Conservation (phyloP, 768 basidiomycete species). For the Coprinopsis cinerea region DNA sequence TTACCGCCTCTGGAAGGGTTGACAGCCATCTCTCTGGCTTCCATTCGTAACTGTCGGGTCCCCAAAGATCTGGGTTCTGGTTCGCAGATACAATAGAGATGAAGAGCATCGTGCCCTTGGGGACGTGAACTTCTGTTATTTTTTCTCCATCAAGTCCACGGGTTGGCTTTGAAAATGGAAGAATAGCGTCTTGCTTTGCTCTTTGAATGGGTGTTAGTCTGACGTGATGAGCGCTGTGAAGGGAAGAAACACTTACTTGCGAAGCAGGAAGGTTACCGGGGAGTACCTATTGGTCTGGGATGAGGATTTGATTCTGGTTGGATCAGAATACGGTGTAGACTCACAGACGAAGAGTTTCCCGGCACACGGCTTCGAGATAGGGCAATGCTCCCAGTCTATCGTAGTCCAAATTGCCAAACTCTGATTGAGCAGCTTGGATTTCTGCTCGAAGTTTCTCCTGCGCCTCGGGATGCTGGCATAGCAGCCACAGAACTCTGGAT, state of each 20-base stretch:
- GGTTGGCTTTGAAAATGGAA: slow-evolving; percentile 27
- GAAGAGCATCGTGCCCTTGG: slow-evolving; percentile 21
- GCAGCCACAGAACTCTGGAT: slow-evolving; percentile 25
- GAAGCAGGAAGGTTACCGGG: slow-evolving; percentile 11
- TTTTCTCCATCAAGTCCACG: slow-evolving; percentile 22
- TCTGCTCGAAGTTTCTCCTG: slow-evolving; percentile 34
- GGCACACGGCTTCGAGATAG: slow-evolving; percentile 29
- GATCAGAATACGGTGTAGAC: slow-evolving; percentile 3
- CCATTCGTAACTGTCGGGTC: slow-evolving; percentile 30
- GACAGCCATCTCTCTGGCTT: slow-evolving; percentile 34
- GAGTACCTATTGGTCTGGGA: slow-evolving; percentile 6
- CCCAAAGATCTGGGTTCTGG: slow-evolving; percentile 30
- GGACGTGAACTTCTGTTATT: slow-evolving; percentile 20
- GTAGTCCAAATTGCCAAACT: slow-evolving; percentile 22
- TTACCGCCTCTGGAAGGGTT: slow-evolving; percentile 27
- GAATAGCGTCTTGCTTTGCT: slow-evolving; percentile 17
- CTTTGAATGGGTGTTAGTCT: slow-evolving; percentile 12
- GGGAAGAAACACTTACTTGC: slow-evolving; percentile 11
- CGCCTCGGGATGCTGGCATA: slow-evolving; percentile 28
- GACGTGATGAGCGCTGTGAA: background rate
- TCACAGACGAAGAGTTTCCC: slow-evolving; percentile 27
- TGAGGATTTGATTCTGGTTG: background rate
- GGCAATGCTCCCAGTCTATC: slow-evolving; percentile 26
- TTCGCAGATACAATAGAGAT: slow-evolving; percentile 24
- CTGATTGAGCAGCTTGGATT: slow-evolving; percentile 25